These are phyloP conservation scores for Rhododendron williamsianum DNA, from an alignment of 148 eudicot species.

Conservation along the genomic window DNA sequence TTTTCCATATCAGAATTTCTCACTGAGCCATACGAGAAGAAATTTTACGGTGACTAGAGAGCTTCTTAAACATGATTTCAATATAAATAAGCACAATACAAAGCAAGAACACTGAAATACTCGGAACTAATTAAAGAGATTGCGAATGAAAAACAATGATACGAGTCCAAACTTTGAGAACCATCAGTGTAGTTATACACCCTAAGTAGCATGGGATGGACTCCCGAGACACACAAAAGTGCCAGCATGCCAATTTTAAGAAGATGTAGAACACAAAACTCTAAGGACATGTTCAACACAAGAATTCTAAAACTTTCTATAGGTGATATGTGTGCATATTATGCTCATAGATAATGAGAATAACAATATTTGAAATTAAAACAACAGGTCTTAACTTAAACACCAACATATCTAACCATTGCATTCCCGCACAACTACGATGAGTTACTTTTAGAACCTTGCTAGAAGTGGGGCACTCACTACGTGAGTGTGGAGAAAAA, in stretches of 20 bases:
- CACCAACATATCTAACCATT: neutral
- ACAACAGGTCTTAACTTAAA: neutral
- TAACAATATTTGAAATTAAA: neutral
- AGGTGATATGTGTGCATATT: neutral
- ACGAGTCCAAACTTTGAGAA: neutral
- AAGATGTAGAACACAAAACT: neutral
- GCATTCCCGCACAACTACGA: neutral
- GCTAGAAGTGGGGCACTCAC: neutral
- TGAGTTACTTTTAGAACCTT: neutral
- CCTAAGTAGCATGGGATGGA: neutral
- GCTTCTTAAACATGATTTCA: neutral
- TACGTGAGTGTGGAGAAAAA: neutral
- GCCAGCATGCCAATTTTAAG: neutral
- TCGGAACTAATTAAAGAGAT: neutral
- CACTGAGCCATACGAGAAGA: neutral
- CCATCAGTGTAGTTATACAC: neutral
- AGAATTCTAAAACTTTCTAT: neutral
- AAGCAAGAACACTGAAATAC: slow-evolving; percentile 6
- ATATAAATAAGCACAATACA: slow-evolving; percentile 7
- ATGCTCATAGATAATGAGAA: neutral
- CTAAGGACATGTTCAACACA: neutral
- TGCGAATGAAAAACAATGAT: neutral
- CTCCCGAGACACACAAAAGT: neutral
- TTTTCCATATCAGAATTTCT: neutral
- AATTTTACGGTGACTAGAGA: neutral